phyloP scores from a whole-genome alignment of 139 green algal species.

The Chlorella ohadii region DNA sequence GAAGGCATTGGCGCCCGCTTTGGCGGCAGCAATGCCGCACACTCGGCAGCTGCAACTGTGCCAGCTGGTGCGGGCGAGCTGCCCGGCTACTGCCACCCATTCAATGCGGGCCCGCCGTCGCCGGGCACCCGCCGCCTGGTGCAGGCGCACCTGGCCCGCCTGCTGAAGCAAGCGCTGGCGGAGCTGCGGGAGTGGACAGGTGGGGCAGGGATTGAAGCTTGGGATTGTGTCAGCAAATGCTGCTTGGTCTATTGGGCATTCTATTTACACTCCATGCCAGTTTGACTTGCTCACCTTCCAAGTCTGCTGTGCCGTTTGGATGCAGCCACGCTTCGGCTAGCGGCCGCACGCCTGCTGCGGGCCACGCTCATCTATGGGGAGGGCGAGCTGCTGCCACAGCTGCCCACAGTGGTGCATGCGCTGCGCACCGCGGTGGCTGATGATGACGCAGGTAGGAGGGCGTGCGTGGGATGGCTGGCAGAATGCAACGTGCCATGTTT shows the following conservation, averaged over 20 bases:
- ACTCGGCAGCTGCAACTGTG: not conserved
- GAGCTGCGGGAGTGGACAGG: conserved; percentile 30
- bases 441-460: conserved; percentile 47
- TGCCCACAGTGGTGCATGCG: conserved; percentile 53
- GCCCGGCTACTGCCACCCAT: conserved; percentile 29
- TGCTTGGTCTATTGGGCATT: too few relatives aligned
- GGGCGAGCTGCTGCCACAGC: conserved; percentile 43
- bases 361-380: conserved; percentile 57
- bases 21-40: not conserved
- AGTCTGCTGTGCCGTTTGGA: not conserved
- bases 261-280: too few relatives aligned
- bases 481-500: too few relatives aligned
- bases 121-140: not conserved
- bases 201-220: too few relatives aligned
- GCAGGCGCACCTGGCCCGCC: conserved; percentile 11
- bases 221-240: too few relatives aligned
- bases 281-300: too few relatives aligned
- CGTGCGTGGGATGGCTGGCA: not conserved
- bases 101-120: not conserved
- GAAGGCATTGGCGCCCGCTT: conserved; percentile 12
- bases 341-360: conserved; percentile 55
- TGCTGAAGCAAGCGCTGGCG: conserved; percentile 15
- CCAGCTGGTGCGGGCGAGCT: not conserved
- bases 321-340: conserved; percentile 41
- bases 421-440: conserved; percentile 62